Evolutionary conservation across 352 stramenopile genomes (phyloP).

Genomic region (Phytophthora fragariaefolia): DNA sequence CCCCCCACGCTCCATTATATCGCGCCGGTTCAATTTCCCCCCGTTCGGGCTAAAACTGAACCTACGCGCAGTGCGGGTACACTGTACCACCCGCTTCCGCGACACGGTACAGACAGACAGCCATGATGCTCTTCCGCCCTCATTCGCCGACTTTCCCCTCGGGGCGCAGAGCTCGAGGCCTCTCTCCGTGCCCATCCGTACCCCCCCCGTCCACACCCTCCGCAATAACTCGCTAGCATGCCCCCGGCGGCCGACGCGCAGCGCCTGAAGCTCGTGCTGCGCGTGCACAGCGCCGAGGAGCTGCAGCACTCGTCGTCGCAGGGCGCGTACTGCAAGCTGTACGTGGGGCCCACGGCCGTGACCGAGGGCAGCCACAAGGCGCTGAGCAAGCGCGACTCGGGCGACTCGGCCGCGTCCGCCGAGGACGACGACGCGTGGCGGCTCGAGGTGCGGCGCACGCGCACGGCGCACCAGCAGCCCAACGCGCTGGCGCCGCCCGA

Average conservation of each 20-base stretch:
- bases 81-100: constrained; percentile 21
- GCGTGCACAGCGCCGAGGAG: constrained; percentile 59
- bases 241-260: constrained; percentile 8
- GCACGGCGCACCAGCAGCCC: constrained; percentile 44
- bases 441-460: constrained; percentile 60
- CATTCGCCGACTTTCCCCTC: constrained; percentile 33
- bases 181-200: too few relatives aligned
- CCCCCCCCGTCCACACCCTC: too few relatives aligned
- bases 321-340: constrained; percentile 76
- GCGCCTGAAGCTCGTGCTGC: constrained; percentile 56
- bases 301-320: constrained; percentile 57
- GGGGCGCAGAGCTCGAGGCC: too few relatives aligned
- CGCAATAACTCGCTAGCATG: constrained; percentile 7
- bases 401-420: constrained; percentile 20
- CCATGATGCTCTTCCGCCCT: constrained; percentile 28
- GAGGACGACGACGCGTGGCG: constrained; percentile 35
- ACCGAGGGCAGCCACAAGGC: constrained; percentile 52
- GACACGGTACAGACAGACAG: not conserved
- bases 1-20: not conserved
- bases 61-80: constrained; percentile 22
- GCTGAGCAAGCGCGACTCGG: constrained; percentile 44
- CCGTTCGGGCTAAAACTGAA: constrained; percentile 11
- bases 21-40: too few relatives aligned
- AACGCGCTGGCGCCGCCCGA: constrained; percentile 39
- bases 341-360: constrained; percentile 58